Base-by-base conservation (phyloP, 345 rosid species). In the Hypericum perforatum region DNA sequence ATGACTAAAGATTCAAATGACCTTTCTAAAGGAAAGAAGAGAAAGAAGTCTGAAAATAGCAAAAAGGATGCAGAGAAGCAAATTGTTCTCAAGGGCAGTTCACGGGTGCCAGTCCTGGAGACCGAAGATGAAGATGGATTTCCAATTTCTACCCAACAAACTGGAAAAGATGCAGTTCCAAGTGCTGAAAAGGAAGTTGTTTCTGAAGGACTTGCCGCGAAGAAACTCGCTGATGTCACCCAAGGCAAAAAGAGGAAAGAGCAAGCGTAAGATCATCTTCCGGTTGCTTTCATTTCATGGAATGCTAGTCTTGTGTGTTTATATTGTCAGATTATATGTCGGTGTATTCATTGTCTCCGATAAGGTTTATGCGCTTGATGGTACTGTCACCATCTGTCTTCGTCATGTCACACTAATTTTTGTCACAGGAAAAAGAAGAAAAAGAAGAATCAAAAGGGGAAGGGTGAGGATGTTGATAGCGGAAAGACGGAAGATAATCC, bases 111-210 rank as follows among this genome's bases (percentile, higher is more conserved):
- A 7, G 73, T 70, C 62, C 39, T 84, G 64, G 97, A 80, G 73
- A 84, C 87, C 53, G 97, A 94, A 67, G 95, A 88, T 63, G 97
- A 89, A 82, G 97, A 94, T 48, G 97, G 99, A 41, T 74, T 94
- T 53, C 96, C 89, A n/a, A 71, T 79, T 67, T 62, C 76, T 63
- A 43, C 62, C 16, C 56, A 78, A 8, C 59, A 58, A 7, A 70
- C 70, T 63, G 45, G 64, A 13, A 41, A 69, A 53, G 66, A 9
- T 13, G 46, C 40, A 8, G 49, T 15, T 66, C 49, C 56, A 58
- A 47, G 70, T 45, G 53, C 53, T 61, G 63, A 62, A 16, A 47
- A 55, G 62, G 62, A 39, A 10, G 68, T 57, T 41, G 45, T 62
- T 51, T 22, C 56, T 66, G 60, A 64, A 38, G 57, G 68, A 57